Evolutionary conservation across 2,329 filamentous ascomycete genomes (phyloP).

Genomic region (Knufia petricola): DNA sequence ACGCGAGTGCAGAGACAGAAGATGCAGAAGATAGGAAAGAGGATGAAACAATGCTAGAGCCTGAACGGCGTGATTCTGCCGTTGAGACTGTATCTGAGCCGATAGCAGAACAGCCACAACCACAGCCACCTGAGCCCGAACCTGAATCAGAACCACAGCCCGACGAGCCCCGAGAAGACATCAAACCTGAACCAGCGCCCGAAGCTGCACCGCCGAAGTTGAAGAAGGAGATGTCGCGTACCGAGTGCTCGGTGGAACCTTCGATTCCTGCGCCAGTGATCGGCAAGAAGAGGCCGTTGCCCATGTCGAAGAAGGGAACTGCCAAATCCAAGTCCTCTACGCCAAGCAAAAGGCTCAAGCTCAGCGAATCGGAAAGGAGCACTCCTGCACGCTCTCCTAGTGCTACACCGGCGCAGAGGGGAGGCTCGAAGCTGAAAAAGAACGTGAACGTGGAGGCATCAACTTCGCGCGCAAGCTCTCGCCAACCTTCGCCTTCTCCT

Average conservation of each 20-base stretch:
- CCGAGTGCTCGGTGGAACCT: slow-evolving; percentile 12
- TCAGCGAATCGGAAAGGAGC: slow-evolving; percentile 15
- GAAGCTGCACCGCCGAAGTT: slow-evolving; percentile 9
- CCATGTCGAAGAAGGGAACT: slow-evolving; percentile 21
- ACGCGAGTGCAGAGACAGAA: slow-evolving; percentile 5
- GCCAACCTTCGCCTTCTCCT: slow-evolving; percentile 15
- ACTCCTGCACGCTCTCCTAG: slow-evolving; percentile 20
- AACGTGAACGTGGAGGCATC: slow-evolving; percentile 17
- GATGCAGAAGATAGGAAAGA: slow-evolving; percentile 6
- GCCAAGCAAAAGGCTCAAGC: slow-evolving; percentile 15
- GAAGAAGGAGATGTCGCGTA: slow-evolving; percentile 16
- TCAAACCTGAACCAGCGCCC: slow-evolving; percentile 1
- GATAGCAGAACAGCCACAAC: background rate
- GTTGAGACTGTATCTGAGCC: background rate
- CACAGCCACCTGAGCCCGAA: slow-evolving; percentile 1
- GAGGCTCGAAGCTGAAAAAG: slow-evolving; percentile 39
- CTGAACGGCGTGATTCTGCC: background rate
- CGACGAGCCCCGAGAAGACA: background rate
- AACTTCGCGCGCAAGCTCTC: slow-evolving; percentile 19
- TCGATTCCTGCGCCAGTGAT: slow-evolving; percentile 14
- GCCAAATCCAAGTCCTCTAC: slow-evolving; percentile 19
- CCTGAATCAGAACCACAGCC: background rate
- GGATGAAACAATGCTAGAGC: background rate
- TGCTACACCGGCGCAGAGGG: slow-evolving; percentile 18
- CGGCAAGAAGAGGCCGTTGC: slow-evolving; percentile 21